Percentiles rank a stretch among this genome's conserved stretches.
phyloP scores from a whole-genome alignment of 2,329 filamentous ascomycete species.

The Beauveria medogensis region DNA sequence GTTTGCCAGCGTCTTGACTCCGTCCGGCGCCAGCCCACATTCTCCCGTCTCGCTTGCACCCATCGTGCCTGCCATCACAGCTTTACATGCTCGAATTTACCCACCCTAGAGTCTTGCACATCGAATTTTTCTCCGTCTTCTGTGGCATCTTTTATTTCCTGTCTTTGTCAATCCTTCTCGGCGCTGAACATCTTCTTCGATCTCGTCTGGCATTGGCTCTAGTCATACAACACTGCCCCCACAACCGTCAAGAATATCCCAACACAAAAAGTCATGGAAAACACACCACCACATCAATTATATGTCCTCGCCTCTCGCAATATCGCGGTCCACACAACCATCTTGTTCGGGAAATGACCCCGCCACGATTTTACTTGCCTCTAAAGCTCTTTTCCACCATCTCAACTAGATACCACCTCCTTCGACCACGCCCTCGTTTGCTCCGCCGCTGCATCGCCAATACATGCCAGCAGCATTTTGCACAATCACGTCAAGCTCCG shows the following conservation, averaged over 20 bases:
- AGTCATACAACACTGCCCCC: background rate
- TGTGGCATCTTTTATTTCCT: no score
- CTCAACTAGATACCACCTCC: background rate
- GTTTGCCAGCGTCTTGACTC: no score
- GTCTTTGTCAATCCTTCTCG: background rate
- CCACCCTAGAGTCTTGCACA: no score
- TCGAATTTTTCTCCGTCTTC: no score
- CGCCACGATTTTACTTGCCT: background rate
- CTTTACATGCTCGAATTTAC: no score
- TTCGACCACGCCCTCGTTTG: background rate
- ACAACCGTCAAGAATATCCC: background rate
- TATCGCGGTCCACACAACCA: background rate
- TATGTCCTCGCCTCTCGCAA: background rate
- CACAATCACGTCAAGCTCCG: background rate
- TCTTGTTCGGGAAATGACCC: background rate
- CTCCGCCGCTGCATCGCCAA: background rate
- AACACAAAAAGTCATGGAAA: background rate
- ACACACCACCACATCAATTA: background rate
- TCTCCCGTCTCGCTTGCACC: no score
- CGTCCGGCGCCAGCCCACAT: no score
- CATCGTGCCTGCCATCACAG: no score
- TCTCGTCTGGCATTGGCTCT: background rate
- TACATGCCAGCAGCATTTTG: background rate
- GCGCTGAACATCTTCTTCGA: background rate
- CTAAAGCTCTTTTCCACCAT: background rate